Evolutionary conservation across 345 rosid species (phyloP), one percentile per base, ranked within the genome.

Genomic region (Acer yangbiense): DNA sequence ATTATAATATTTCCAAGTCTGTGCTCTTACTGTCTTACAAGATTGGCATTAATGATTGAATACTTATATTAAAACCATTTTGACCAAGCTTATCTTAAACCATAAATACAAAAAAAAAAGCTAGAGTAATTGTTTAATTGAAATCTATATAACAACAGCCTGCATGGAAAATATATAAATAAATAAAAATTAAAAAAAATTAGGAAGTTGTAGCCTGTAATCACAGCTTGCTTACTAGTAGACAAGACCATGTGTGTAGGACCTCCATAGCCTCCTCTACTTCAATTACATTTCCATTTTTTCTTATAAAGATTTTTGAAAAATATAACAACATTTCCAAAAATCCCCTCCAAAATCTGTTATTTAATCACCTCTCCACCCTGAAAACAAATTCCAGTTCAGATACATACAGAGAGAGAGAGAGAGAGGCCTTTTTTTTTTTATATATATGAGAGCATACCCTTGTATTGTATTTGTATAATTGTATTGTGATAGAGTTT

Each of bases 191-290:
- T n/a, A n/a, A n/a, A 48, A 48, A 62, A 69, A 75, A 69, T 60
- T 3, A 3, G 67, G 23, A 74, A 35, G 70, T 73, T 75, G 74
- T 75, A 79, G 79, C 84, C 82, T 85, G 78, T 82, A 83, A 80
- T 83, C 86, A 67, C 82, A 82, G 82, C 89, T 88, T 79, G 87
- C 89, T 82, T 35, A 4, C 6, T 4, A 82, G 98, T 82, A 81
- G 98, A 94, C 97, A 94, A 86, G 82, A 86, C 88, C 98, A 92
- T 85, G 88, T 90, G 97, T 88, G 97, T 91, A 91, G 98, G 98
- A 80, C 97, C 97, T 83, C 72, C 67, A 80, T 78, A 78, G 29
- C n/a, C 86, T 80, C 78, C 78, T 77, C 57, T 5, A 35, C 39
- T 35, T 35, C 39, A 35, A 35, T 35, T 35, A 6, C 69, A 73